These are phyloP conservation scores for Euclidium syriacum DNA, from an alignment of 345 rosid species.

Conservation along the genomic window DNA sequence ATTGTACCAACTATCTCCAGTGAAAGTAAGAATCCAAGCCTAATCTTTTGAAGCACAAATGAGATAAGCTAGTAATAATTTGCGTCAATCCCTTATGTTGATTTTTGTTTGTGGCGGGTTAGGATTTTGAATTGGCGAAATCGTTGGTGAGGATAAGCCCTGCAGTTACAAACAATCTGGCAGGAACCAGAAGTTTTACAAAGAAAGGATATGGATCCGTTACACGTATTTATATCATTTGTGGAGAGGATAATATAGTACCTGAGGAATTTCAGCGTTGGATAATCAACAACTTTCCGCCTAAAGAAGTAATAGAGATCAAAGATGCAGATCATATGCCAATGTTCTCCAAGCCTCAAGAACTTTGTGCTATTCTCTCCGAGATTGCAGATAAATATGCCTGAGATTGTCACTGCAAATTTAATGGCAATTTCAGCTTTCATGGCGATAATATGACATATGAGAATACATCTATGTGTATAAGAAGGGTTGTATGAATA, in stretches of 20 bases:
- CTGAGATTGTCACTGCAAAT: neutral
- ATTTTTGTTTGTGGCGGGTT: neutral
- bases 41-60: neutral
- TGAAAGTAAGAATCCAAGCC: slow-evolving; percentile 24
- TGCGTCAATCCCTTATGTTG: neutral
- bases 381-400: slow-evolving; percentile 14
- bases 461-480: too few species aligned
- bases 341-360: slow-evolving; percentile 32
- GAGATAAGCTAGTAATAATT: neutral
- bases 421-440: neutral
- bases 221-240: slow-evolving; percentile 16
- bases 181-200: slow-evolving; percentile 7
- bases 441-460: neutral
- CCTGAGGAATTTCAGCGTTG: slow-evolving; percentile 20
- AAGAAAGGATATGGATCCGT: slow-evolving; percentile 25
- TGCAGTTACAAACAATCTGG: slow-evolving; percentile 1
- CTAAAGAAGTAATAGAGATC: slow-evolving; percentile 30
- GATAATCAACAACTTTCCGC: slow-evolving; percentile 22
- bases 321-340: slow-evolving; percentile 39
- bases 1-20: slow-evolving; percentile 8
- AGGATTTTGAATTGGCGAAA: slow-evolving; percentile 36
- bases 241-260: slow-evolving; percentile 25
- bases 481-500: too few species aligned
- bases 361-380: slow-evolving; percentile 18
- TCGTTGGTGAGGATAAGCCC: slow-evolving; percentile 28